phyloP scores from a whole-genome alignment of 2,329 filamentous ascomycete species.

The Dactylellina drechsleri region DNA sequence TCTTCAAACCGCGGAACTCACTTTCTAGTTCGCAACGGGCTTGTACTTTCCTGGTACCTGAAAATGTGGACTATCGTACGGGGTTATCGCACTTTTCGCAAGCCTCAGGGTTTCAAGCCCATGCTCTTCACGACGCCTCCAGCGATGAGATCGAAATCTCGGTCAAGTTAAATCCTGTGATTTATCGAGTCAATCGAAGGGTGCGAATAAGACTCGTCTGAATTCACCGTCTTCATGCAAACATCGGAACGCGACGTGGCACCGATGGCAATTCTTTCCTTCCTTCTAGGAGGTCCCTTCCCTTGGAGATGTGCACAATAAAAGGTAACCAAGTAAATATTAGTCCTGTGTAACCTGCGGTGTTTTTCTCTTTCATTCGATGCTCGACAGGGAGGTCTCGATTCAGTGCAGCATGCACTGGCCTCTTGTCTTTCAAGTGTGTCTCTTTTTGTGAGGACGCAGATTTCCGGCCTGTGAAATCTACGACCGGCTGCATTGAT shows the following conservation, averaged over 20 bases:
- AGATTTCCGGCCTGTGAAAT: conserved; percentile 19
- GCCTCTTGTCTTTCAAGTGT: conserved; percentile 10
- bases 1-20: conserved; percentile 25
- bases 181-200: not conserved
- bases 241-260: conserved; percentile 7
- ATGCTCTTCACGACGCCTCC: not conserved
- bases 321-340: not conserved
- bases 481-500: conserved; percentile 6
- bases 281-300: not conserved
- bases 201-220: conserved; percentile 7
- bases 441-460: not conserved
- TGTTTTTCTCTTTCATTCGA: not conserved
- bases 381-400: not conserved
- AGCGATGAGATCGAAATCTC: conserved; percentile 24
- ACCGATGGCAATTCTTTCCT: not conserved
- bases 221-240: not conserved
- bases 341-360: conserved; percentile 28
- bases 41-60: not conserved
- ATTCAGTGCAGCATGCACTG: conserved; percentile 9
- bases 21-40: not conserved
- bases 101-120: conserved; percentile 6
- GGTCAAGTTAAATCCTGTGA: not conserved
- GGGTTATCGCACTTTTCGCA: not conserved
- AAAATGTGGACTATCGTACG: no score
- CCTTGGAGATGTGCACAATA: not conserved